Percentiles rank a stretch among this genome's conserved stretches.
phyloP scores from a whole-genome alignment of 108 stramenopile species.

The Cyclotella baltica region DNA sequence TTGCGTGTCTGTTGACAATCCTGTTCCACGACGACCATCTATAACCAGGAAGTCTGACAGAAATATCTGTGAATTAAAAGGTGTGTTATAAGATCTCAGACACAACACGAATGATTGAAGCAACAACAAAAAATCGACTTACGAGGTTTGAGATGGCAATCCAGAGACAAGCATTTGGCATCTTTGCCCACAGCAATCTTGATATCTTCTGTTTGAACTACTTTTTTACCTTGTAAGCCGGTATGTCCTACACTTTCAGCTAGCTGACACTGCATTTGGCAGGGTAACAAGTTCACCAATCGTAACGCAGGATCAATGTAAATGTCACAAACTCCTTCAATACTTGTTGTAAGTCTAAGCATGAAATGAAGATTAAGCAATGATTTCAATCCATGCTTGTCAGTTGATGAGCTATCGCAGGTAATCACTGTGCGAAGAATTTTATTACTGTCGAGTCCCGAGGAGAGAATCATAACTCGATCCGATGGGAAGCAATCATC shows the following conservation, averaged over 20 bases:
- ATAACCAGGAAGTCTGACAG: slow-evolving; percentile 79
- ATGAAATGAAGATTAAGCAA: slow-evolving; percentile 66
- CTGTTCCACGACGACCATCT: slow-evolving; percentile 75
- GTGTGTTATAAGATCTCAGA: not conserved
- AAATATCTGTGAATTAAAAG: slow-evolving; percentile 41
- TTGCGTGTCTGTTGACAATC: slow-evolving; percentile 71
- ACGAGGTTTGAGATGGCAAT: slow-evolving; percentile 75
- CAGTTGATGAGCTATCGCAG: slow-evolving; percentile 22
- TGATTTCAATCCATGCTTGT: slow-evolving; percentile 47
- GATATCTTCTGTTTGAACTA: slow-evolving; percentile 43
- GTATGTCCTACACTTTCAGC: slow-evolving; percentile 59
- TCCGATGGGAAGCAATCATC: slow-evolving; percentile 51
- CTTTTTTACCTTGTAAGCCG: slow-evolving; percentile 43
- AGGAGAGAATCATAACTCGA: slow-evolving; percentile 74
- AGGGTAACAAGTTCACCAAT: slow-evolving; percentile 79
- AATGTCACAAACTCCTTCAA: slow-evolving; percentile 60
- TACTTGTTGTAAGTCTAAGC: slow-evolving; percentile 51
- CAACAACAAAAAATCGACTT: not conserved
- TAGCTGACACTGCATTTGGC: slow-evolving; percentile 75
- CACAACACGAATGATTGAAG: not conserved
- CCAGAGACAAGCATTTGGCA: slow-evolving; percentile 66
- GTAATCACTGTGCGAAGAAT: slow-evolving; percentile 60
- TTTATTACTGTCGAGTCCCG: slow-evolving; percentile 60
- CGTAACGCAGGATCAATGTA: slow-evolving; percentile 65
- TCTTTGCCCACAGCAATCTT: slow-evolving; percentile 62